Base-by-base conservation (phyloP, 192 early-diverging fungal genomes). In the Umbelopsis sp. region DNA sequence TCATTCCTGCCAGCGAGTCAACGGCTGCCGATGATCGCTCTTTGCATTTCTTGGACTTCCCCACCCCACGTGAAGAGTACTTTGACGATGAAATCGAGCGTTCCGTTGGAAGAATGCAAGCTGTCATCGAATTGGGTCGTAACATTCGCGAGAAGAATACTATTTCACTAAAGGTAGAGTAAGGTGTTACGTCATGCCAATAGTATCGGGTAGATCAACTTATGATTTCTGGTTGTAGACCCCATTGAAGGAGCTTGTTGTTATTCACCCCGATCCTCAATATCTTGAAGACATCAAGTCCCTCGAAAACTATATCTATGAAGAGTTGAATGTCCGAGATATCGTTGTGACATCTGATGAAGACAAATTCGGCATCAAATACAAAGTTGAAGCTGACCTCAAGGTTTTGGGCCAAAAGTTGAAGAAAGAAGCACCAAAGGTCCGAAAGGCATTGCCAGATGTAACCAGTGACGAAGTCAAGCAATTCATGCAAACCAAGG, bases 61-160 rank as follows among this genome's bases (percentile, higher is more conserved):
- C 97, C 20, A 95, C 92, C 65, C 91, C 85, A 51, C 95, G 96
- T 81, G 80, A 91, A 72, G 92, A 96, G 78, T 98, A 99, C 93
- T 97, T 97, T 87, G 92, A 99, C 80, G 82, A 84, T 7, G 95
- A 93, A 21, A 95, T 99, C 78, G 97, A 99, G 83, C 93, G 97
- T 68, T 84, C 93, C 67, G 94, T 99, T 74, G 85, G 88, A 45
- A 91, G 97, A 71, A 97, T 99, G 95, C 96, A 97, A 83, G 82
- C 89, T 2, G 97, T 99, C 59, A 98, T 99, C 74, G 97, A 99
- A 75, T 88, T 95, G 68, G 97, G 96, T 31, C 91, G 97, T 52
- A 81, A 89, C 72, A 84, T 94, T 67, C 94, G 97, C 71, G 97
- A 99, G 77, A 87, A 93, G 79, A 92, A 94, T 71, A 96, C 87